Evolutionary conservation across 1,284 basidiomycete species (phyloP).

Genomic region (Fomitopsis schrenkii): DNA sequence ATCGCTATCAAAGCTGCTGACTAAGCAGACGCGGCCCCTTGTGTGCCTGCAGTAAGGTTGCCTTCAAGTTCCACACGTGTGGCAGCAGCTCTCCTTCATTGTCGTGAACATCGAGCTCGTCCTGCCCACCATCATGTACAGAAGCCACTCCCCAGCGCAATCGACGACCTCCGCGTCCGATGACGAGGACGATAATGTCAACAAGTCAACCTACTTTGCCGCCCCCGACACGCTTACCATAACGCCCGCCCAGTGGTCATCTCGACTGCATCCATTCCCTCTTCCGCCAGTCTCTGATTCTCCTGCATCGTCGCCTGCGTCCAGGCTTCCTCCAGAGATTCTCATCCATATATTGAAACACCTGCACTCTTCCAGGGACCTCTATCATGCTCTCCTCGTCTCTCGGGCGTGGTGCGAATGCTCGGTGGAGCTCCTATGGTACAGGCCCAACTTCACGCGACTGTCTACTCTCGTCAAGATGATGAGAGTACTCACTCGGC

Average conservation of each 20-base stretch:
- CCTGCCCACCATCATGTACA: conserved; percentile 36
- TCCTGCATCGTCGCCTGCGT: conserved; percentile 37
- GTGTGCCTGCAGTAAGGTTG: neutral
- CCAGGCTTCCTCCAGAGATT: conserved; percentile 81
- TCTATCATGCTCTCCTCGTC: conserved; percentile 78
- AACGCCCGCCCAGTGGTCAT: conserved; percentile 65
- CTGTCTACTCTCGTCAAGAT: conserved; percentile 76
- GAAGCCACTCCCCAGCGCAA: conserved; percentile 52
- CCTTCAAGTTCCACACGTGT: conserved; percentile 13
- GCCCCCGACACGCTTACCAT: conserved; percentile 38
- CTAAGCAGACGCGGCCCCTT: conserved; percentile 13
- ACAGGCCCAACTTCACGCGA: conserved; percentile 78
- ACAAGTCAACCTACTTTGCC: conserved; percentile 48
- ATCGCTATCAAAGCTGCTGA: conserved; percentile 5
- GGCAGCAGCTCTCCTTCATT: conserved; percentile 8
- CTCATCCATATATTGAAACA: conserved; percentile 92
- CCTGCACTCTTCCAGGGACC: conserved; percentile 70
- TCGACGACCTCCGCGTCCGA: conserved; percentile 53
- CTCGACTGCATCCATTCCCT: conserved; percentile 26
- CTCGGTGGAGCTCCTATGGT: conserved; percentile 94
- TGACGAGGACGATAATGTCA: conserved; percentile 60
- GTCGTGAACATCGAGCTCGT: conserved; percentile 12
- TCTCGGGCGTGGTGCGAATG: conserved; percentile 94
- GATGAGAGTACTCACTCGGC: conserved; percentile 58
- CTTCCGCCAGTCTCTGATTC: conserved; percentile 13